These are phyloP conservation scores for Adansonia madagascariensis DNA, from an alignment of 441 rosid species.

Conservation along the genomic window DNA sequence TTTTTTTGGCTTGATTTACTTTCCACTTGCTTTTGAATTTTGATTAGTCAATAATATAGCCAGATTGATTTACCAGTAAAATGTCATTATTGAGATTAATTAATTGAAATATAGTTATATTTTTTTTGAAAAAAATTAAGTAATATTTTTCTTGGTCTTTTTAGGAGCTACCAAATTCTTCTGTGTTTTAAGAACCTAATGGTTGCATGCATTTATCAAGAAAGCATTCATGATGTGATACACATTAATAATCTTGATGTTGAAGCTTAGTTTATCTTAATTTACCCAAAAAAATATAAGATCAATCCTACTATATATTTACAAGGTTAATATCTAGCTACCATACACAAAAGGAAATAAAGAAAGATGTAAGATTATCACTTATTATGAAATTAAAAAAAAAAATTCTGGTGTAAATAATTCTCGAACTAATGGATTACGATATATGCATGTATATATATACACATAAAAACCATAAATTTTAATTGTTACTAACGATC, in stretches of 20 bases:
- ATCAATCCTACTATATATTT: background rate
- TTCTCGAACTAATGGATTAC: too few relatives aligned
- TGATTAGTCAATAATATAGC: background rate
- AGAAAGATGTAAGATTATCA: background rate
- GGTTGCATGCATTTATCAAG: slow-evolving; percentile 2
- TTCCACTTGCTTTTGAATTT: background rate
- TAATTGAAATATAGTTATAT: too few relatives aligned
- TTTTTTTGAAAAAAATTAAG: background rate
- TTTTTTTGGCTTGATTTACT: background rate
- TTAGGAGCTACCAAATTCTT: background rate
- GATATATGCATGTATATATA: too few relatives aligned
- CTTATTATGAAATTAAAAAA: too few relatives aligned
- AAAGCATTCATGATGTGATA: slow-evolving; percentile 6
- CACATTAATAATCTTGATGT: slow-evolving; percentile 4
- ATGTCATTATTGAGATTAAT: background rate
- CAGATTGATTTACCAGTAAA: background rate
- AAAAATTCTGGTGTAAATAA: too few relatives aligned
- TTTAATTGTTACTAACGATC: too few relatives aligned
- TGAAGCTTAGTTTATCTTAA: background rate
- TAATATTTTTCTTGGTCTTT: background rate
- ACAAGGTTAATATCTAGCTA: background rate
- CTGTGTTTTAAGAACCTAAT: background rate
- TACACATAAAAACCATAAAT: too few relatives aligned
- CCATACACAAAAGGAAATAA: background rate
- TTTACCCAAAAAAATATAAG: background rate